These are phyloP conservation scores for Penicillium paradoxum DNA, from an alignment of 495 filamentous ascomycete species.

Conservation along the genomic window DNA sequence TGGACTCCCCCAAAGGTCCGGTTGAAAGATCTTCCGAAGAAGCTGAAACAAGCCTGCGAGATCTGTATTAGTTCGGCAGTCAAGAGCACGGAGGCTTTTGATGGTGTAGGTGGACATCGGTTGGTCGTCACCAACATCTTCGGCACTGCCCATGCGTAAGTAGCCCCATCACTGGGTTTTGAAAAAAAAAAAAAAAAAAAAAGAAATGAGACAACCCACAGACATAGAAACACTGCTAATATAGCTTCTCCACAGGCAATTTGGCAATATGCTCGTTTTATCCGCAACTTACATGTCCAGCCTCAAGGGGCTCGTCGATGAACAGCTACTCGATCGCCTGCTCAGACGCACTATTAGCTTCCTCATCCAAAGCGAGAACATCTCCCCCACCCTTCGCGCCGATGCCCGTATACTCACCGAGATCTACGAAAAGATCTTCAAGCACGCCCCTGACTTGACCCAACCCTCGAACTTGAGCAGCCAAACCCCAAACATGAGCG, in stretches of 20 bases:
- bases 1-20: constrained; percentile 15
- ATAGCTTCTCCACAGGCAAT: constrained; percentile 60
- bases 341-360: constrained; percentile 65
- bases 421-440: constrained; percentile 51
- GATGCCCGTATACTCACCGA: constrained; percentile 65
- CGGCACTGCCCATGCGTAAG: constrained; percentile 8
- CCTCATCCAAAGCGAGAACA: constrained; percentile 54
- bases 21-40: constrained; percentile 30
- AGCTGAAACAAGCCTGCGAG: constrained; percentile 23
- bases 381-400: constrained; percentile 60
- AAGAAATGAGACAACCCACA: too few relatives aligned
- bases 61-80: constrained; percentile 1
- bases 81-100: constrained; percentile 4
- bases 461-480: not conserved
- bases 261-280: constrained; percentile 88
- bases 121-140: constrained; percentile 6
- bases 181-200: too few relatives aligned
- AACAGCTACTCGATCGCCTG: constrained; percentile 43
- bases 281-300: constrained; percentile 67
- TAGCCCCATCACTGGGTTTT: not conserved
- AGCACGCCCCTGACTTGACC: constrained; percentile 16
- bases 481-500: constrained; percentile 11
- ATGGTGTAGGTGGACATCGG: constrained; percentile 3
- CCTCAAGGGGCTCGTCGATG: constrained; percentile 49
- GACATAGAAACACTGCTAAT: not conserved